A percentile compares a stretch with the other conserved stretches of the same genome.
Conservation (phyloP, 306 rosid species). For the Cucurbita pepo region DNA sequence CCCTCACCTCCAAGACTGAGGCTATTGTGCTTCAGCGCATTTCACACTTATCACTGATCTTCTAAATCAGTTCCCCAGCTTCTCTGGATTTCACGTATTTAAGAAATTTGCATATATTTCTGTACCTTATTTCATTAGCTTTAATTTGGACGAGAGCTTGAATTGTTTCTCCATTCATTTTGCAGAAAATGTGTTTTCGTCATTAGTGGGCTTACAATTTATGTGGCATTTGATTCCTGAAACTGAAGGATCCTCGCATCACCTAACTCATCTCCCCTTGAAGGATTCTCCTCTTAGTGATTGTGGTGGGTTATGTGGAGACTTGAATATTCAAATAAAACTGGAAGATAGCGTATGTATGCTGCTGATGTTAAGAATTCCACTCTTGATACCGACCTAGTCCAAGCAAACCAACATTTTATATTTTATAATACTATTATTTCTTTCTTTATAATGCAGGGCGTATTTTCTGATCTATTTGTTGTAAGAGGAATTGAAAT, state of each 20-base stretch:
- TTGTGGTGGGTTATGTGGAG: constrained; percentile 87
- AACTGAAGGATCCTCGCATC: constrained; percentile 36
- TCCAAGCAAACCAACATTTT: background rate
- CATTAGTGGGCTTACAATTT: constrained; percentile 84
- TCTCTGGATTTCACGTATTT: background rate
- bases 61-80: background rate
- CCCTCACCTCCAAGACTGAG: background rate
- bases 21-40: background rate
- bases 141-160: constrained; percentile 11
- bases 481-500: constrained; percentile 76
- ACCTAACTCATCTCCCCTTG: constrained; percentile 75
- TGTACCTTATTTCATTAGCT: background rate
- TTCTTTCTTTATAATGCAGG: constrained; percentile 43
- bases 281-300: constrained; percentile 89
- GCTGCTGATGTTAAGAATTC: constrained; percentile 18
- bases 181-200: constrained; percentile 93
- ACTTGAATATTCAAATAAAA: constrained; percentile 61
- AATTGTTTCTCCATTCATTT: constrained; percentile 4
- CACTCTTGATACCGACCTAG: background rate
- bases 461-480: constrained; percentile 78
- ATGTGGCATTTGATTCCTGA: constrained; percentile 64
- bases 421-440: background rate
- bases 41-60: background rate
- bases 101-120: background rate
- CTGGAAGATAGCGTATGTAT: constrained; percentile 81